Conservation (phyloP, 345 rosid genomes). For the Syzygium aromaticum region DNA sequence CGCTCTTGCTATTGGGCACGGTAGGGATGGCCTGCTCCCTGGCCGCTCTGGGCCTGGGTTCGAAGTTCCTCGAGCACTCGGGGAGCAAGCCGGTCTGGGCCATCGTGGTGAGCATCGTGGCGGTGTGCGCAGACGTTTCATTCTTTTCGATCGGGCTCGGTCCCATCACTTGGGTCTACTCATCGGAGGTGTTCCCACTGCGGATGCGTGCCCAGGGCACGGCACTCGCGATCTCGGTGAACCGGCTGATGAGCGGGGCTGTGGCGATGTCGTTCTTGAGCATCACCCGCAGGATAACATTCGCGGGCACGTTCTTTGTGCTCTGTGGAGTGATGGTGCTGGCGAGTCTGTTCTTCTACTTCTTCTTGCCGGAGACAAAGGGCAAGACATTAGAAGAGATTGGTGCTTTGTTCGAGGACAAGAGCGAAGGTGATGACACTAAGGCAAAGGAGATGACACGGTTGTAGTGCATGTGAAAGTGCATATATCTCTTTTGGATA, state of each 20-base stretch:
- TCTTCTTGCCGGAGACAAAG: constrained; percentile 28
- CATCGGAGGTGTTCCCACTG: constrained; percentile 11
- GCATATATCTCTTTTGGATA: background rate
- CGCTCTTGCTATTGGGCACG: constrained; percentile 15
- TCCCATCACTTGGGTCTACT: constrained; percentile 19
- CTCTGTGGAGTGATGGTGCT: constrained; percentile 12
- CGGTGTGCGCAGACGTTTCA: constrained; percentile 13
- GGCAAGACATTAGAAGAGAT: constrained; percentile 37
- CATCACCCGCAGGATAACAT: constrained; percentile 1
- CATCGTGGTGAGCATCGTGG: constrained; percentile 6
- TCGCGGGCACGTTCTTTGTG: constrained; percentile 14
- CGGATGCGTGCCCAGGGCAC: constrained; percentile 12
- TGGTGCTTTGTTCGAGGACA: constrained; percentile 13
- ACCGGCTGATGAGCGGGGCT: constrained; percentile 13
- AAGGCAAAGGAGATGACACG: background rate
- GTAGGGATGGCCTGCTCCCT: constrained; percentile 9
- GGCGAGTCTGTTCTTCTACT: constrained; percentile 24
- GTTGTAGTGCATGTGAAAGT: background rate
- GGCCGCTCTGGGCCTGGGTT: constrained; percentile 9
- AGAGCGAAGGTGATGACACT: background rate
- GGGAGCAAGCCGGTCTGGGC: constrained; percentile 12
- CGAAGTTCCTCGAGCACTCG: constrained; percentile 10
- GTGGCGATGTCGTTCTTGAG: constrained; percentile 17
- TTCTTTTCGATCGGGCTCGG: constrained; percentile 17
- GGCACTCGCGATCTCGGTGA: constrained; percentile 12